Evolutionary conservation across 2,329 filamentous ascomycete species (phyloP).

Genomic region (Fusarium oligoseptatum): DNA sequence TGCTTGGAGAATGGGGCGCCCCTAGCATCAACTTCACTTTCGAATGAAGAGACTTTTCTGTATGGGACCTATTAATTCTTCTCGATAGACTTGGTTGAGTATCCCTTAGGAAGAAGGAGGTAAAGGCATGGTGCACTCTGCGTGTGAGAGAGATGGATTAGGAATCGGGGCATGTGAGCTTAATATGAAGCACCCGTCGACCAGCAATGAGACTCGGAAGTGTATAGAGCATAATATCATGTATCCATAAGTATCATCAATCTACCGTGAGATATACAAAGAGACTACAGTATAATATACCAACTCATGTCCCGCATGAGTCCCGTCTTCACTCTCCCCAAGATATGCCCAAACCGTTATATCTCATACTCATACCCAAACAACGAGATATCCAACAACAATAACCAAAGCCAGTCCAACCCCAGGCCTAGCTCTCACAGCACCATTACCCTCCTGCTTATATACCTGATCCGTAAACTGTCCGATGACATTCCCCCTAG

Average conservation of each 20-base stretch:
- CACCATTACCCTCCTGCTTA: slow-evolving; percentile 31
- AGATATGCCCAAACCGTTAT: not conserved
- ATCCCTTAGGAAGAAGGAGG: not conserved
- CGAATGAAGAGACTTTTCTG: not conserved
- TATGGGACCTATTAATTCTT: not conserved
- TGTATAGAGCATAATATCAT: slow-evolving; percentile 2
- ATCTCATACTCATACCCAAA: slow-evolving; percentile 4
- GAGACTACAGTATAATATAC: slow-evolving; percentile 7
- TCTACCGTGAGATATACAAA: slow-evolving; percentile 9
- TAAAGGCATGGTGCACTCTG: not conserved
- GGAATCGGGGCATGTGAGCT: not conserved
- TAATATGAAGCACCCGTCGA: not conserved
- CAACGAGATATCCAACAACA: slow-evolving; percentile 33
- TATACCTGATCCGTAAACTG: slow-evolving; percentile 58
- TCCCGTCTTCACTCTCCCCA: not conserved
- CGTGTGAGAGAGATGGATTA: not conserved
- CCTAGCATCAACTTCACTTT: not conserved
- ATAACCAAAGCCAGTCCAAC: slow-evolving; percentile 31
- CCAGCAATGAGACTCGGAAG: not conserved
- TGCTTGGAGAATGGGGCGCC: not conserved
- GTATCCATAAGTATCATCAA: slow-evolving; percentile 9
- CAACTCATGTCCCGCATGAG: slow-evolving; percentile 32
- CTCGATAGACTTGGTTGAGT: not conserved
- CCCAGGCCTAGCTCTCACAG: slow-evolving; percentile 21
- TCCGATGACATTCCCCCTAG: slow-evolving; percentile 72